A percentile compares a stretch with the other conserved stretches of the same genome.
phyloP scores from a whole-genome alignment of 164 flowering plant genomes.

The Piper longum region DNA sequence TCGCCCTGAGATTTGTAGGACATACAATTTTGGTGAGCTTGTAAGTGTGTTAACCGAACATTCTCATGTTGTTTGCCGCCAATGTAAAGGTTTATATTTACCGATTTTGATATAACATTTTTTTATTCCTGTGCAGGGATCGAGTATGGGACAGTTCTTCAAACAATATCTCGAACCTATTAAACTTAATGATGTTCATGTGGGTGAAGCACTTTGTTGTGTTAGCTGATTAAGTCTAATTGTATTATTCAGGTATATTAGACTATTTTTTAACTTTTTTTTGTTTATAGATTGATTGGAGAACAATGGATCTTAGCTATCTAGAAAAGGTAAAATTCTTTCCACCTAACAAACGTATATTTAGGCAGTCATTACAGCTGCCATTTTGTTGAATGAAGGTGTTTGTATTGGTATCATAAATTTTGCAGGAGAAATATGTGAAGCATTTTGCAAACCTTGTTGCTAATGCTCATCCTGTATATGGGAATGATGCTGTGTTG shows the following conservation, averaged over 20 bases:
- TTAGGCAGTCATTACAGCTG: background rate
- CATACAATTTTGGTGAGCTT: slow-evolving; percentile 97
- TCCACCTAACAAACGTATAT: background rate
- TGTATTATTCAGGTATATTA: slow-evolving; percentile 1
- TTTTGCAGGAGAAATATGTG: slow-evolving; percentile 49
- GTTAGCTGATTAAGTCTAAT: background rate
- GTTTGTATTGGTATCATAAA: slow-evolving; percentile 2
- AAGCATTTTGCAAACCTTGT: slow-evolving; percentile 54
- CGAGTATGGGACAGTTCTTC: slow-evolving; percentile 95
- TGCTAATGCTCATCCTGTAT: slow-evolving; percentile 56
- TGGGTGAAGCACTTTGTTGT: slow-evolving; percentile 10
- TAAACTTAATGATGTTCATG: slow-evolving; percentile 75
- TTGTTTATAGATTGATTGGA: slow-evolving; percentile 68
- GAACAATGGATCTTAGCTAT: slow-evolving; percentile 78
- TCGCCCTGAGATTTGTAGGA: slow-evolving; percentile 97
- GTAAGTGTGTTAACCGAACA: slow-evolving; percentile 18
- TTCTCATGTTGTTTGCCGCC: background rate
- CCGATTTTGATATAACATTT: background rate
- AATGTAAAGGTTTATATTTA: background rate
- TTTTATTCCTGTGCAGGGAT: slow-evolving; percentile 36
- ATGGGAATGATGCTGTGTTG: slow-evolving; percentile 50
- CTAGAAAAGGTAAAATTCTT: slow-evolving; percentile 50
- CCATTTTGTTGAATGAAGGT: background rate
- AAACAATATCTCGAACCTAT: slow-evolving; percentile 85
- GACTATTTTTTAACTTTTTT: slow-evolving; percentile 47